These are phyloP conservation scores for Diaporthe aspalathi DNA, from an alignment of 2,329 filamentous ascomycete genomes.

Conservation along the genomic window DNA sequence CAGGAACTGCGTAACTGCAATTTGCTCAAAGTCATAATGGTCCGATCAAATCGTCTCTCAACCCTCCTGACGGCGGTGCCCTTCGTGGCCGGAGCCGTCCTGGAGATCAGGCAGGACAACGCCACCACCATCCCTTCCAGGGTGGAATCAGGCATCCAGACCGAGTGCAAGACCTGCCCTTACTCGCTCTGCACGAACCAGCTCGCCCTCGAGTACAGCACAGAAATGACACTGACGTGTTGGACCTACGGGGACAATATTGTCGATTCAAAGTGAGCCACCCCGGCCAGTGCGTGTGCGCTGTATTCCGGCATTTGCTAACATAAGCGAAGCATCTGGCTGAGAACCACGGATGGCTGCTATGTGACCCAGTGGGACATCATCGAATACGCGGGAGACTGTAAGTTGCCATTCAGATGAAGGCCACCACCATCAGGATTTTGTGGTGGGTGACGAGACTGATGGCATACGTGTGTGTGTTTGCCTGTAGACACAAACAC, in stretches of 20 bases:
- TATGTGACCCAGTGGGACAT: slow-evolving; percentile 40
- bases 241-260: slow-evolving; percentile 38
- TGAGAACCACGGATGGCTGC: slow-evolving; percentile 33
- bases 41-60: background rate
- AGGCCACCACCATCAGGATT: too few species aligned
- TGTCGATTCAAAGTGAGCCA: slow-evolving; percentile 36
- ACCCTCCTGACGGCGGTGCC: slow-evolving; percentile 13
- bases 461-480: background rate
- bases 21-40: background rate
- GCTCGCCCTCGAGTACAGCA: slow-evolving; percentile 17
- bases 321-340: slow-evolving; percentile 30
- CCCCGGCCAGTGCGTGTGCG: too few species aligned
- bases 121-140: slow-evolving; percentile 29
- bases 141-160: slow-evolving; percentile 33
- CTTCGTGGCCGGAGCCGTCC: background rate
- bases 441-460: background rate
- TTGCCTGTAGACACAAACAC: slow-evolving; percentile 28
- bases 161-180: slow-evolving; percentile 39
- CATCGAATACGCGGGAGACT: slow-evolving; percentile 35
- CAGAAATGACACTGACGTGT: slow-evolving; percentile 30
- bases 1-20: background rate
- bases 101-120: slow-evolving; percentile 18
- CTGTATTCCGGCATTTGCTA: background rate
- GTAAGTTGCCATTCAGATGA: background rate
- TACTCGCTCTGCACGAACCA: slow-evolving; percentile 36